A percentile compares a stretch with the other conserved stretches of the same genome.
Conservation (phyloP, 1,139 yeast genomes). For the Sugiyamaella sp. region DNA sequence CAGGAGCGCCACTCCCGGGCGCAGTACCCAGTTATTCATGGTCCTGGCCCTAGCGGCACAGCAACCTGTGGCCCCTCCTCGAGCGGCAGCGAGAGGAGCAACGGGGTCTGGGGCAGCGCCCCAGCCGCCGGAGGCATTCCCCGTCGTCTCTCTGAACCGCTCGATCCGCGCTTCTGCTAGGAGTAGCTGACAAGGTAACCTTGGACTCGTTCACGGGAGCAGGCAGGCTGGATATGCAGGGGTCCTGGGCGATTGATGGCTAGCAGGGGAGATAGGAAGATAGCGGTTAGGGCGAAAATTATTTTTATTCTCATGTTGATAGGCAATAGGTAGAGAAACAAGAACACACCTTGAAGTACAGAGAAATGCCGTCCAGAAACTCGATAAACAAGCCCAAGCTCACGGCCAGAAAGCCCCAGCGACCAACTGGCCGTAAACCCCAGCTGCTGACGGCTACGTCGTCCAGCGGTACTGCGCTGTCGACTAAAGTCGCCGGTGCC, state of each 20-base stretch:
- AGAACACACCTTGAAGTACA: not conserved
- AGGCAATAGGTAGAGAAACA: not conserved
- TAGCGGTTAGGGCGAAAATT: not conserved
- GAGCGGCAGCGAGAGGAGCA: not conserved
- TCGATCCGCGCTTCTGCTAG: too few relatives aligned
- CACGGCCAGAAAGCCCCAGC: slow-evolving; percentile 49
- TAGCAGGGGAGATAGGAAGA: not conserved
- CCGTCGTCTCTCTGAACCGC: too few relatives aligned
- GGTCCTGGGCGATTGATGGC: not conserved
- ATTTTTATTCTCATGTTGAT: not conserved
- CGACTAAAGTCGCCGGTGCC: slow-evolving; percentile 61
- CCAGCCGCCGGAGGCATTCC: slow-evolving; percentile 5
- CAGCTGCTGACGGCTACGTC: slow-evolving; percentile 18
- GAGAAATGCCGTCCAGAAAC: slow-evolving; percentile 73
- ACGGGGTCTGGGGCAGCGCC: not conserved
- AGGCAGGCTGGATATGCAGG: not conserved
- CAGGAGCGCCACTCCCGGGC: too few relatives aligned
- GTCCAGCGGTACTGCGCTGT: slow-evolving; percentile 42
- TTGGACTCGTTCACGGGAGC: too few relatives aligned
- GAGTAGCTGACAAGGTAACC: too few relatives aligned
- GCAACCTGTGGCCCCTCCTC: not conserved
- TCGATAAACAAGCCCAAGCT: slow-evolving; percentile 79
- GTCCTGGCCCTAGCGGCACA: not conserved
- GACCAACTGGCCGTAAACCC: slow-evolving; percentile 19
- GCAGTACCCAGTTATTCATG: too few relatives aligned